These are phyloP conservation scores for Aspergillus sp. DNA, from an alignment of 2,329 filamentous ascomycete genomes.

Conservation along the genomic window DNA sequence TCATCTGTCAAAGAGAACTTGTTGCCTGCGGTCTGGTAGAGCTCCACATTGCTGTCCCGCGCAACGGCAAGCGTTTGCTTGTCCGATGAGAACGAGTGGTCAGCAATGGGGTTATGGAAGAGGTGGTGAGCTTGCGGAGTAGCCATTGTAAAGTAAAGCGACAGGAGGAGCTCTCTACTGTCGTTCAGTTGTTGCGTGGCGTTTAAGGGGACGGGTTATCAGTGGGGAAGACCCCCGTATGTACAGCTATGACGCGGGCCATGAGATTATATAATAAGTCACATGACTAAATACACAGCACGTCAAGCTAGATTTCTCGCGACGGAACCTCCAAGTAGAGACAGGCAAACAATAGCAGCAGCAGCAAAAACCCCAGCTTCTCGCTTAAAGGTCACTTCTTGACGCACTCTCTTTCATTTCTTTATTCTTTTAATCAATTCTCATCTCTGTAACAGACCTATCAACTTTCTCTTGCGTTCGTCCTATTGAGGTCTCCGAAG, in stretches of 20 bases:
- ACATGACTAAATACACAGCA: constrained; percentile 11
- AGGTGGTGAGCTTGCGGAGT: constrained; percentile 89
- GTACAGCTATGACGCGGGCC: constrained; percentile 14
- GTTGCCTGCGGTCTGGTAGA: constrained; percentile 68
- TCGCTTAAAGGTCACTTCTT: background rate
- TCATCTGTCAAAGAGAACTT: constrained; percentile 83
- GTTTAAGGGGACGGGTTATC: background rate
- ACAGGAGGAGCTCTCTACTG: constrained; percentile 99
- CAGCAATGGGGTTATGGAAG: constrained; percentile 91
- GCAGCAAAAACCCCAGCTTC: background rate
- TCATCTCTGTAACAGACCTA: background rate
- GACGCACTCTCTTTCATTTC: background rate
- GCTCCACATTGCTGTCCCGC: constrained; percentile 81
- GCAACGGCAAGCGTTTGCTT: constrained; percentile 82
- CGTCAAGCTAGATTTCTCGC: constrained; percentile 4
- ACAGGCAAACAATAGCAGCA: background rate
- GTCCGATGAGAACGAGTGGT: constrained; percentile 97
- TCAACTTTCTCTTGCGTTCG: constrained; percentile 1
- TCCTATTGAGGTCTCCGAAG: background rate
- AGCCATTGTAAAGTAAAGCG: constrained; percentile 59
- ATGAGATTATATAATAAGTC: constrained; percentile 13
- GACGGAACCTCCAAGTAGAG: background rate
- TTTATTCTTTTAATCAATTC: constrained; percentile 3
- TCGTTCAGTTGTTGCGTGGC: constrained; percentile 35
- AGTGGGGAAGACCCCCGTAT: background rate